Evolutionary conservation across 805 yeast species (phyloP), one percentile per base, ranked within the genome.

Genomic region (Kodamaea laetipori): DNA sequence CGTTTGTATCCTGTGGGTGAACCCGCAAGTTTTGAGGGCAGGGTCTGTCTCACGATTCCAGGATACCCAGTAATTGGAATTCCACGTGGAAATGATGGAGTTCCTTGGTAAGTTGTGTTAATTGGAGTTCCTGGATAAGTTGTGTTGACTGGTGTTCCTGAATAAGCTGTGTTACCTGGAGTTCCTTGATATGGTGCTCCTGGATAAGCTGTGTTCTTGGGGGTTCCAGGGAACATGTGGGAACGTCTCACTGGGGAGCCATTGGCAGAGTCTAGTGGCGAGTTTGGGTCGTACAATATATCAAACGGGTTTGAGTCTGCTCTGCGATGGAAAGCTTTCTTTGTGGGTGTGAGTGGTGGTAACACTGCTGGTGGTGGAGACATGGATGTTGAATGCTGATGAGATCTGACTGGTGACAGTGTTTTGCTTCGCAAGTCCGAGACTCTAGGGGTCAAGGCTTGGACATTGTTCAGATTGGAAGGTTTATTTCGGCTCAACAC

Each of bases 271-370:
- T 30, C 34, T 7, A 30, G 18, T 12, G 34, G 34, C 5, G 34
- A 30, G 17, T 34, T 32, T 18, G 34, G 40, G 39, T 17, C 41
- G 38, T 61, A 64, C 3, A 64, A 28, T 15, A 61, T 46, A 13
- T 59, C 67, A 42, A 64, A 63, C 2, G 67, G 67, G 33, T 62
- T 61, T 2, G 63, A 57, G 6, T 45, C 41, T 6, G 49, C 43
- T 33, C 60, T 36, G 12, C 40, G 34, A 38, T 47, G 52, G 13
- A 10, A 19, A 4, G 15, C 3, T 30, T 17, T 30, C 23, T 25
- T 28, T 28, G 17, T 35, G 24, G 40, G 38, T 21, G 45, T 21
- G 34, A 34, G 25, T 9, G 40, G 40, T 4, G 40, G 40, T n/a
- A 15, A 26, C 10, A 28, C 9, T 9, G 39, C 33, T 11, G 32